Percentiles rank a stretch among this genome's conserved stretches.
Conservation (phyloP, 345 rosid genomes). For the Raphanus sativus region DNA sequence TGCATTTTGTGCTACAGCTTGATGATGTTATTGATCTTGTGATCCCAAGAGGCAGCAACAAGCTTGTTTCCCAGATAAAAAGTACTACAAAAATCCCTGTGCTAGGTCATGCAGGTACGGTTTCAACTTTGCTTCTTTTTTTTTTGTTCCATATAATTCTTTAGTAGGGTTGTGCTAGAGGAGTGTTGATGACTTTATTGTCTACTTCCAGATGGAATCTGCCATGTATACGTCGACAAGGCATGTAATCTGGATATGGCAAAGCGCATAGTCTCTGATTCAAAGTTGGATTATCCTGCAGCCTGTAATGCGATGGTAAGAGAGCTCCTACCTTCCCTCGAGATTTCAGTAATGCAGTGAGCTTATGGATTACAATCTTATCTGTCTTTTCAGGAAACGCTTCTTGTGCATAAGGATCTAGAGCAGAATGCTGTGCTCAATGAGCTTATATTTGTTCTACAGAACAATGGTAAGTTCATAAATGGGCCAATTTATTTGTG, state of each 20-base stretch:
- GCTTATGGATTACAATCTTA: background rate
- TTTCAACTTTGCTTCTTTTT: no score
- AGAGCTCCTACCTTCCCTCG: background rate
- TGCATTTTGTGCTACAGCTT: constrained; percentile 57
- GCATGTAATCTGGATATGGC: constrained; percentile 84
- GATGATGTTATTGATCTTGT: constrained; percentile 98
- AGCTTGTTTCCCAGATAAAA: constrained; percentile 88
- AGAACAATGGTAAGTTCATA: constrained; percentile 55
- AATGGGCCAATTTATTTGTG: background rate
- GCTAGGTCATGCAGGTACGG: constrained; percentile 87
- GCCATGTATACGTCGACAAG: constrained; percentile 91
- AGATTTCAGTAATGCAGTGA: constrained; percentile 9
- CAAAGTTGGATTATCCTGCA: constrained; percentile 94
- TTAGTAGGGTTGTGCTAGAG: background rate
- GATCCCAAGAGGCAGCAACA: constrained; percentile 98
- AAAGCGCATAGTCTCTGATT: constrained; percentile 79
- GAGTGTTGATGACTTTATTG: constrained; percentile 2
- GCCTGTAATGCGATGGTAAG: constrained; percentile 96
- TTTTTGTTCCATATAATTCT: background rate
- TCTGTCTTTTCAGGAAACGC: constrained; percentile 69
- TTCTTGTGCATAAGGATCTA: constrained; percentile 90
- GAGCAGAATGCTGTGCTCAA: constrained; percentile 55
- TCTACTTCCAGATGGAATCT: constrained; percentile 76
- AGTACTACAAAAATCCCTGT: constrained; percentile 94
- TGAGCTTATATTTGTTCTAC: constrained; percentile 58